Base-by-base conservation (phyloP, 2,329 filamentous ascomycete genomes). In the Verruconis gallopava region DNA sequence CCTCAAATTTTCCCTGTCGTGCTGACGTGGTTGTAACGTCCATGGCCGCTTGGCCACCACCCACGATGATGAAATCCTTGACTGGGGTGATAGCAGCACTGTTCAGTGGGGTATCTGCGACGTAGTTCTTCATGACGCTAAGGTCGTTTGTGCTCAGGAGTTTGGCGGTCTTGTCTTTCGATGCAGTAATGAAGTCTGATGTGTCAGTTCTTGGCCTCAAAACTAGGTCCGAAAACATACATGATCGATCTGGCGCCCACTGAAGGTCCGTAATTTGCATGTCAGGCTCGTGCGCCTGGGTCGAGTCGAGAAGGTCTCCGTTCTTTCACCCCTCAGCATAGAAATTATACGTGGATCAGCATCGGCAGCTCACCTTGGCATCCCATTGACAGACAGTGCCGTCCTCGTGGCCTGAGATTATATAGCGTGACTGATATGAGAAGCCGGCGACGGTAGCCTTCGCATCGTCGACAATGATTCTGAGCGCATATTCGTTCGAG, bases 1-100 rank as follows among this genome's bases (percentile, higher is more conserved):
- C 91, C 67, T 98, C 91, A 71, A 98, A 98, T 69, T 96, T 96
- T 68, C 91, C 91, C 72, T 98, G 91, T 51, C 91, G 78, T 38
- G 86, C 80, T 22, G 81, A 81, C 40, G 91, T 96, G 42, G 85
- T 93, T 45, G 91, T 98, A 65, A 98, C 91, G 60, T 96, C 89
- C 85, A 95, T 95, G 59, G 91, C 91, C 50, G 88, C 91, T 69
- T 98, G 91, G 54, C 91, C 91, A 77, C 91, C 91, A 55, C 91
- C 91, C 35, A 98, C 81, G 58, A 98, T 93, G 51, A 98, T 89
- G 59, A 85, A 98, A 60, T 96, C 86, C 70, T 96, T 96, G 67
- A 93, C 91, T 43, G 84, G 78, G 12, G 88, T 94, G 53, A 98
- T 91, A 56, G 81, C 77, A 51, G 91, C 91, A 60, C 82, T 91